Evolutionary conservation across 2,329 filamentous ascomycete species (phyloP).

Genomic region (Juglanconis juglandina): DNA sequence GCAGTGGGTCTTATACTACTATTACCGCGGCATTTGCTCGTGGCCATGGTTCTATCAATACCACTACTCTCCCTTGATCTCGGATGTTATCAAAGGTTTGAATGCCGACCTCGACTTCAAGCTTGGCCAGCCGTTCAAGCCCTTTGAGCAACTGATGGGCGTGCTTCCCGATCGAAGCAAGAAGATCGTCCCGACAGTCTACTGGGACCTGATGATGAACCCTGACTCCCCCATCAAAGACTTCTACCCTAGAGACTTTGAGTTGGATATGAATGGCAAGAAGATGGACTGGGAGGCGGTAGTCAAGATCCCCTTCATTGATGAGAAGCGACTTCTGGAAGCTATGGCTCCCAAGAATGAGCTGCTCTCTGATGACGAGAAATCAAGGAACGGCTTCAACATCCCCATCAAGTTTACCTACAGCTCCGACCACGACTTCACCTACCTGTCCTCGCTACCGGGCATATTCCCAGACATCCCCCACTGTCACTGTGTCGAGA

Average conservation of each 20-base stretch:
- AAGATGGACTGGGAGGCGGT: conserved; percentile 99
- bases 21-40: conserved; percentile 93
- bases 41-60: conserved; percentile 99
- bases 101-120: conserved; percentile 86
- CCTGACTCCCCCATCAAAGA: conserved; percentile 90
- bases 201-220: conserved; percentile 90
- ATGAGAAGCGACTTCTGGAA: conserved; percentile 77
- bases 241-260: conserved; percentile 96
- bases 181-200: conserved; percentile 83
- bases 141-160: conserved; percentile 97
- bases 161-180: conserved; percentile 97
- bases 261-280: conserved; percentile 98
- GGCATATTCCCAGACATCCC: conserved; percentile 87
- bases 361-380: conserved; percentile 73
- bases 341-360: conserved; percentile 86
- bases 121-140: conserved; percentile 90
- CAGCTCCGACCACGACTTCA: conserved; percentile 70
- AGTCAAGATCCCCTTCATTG: conserved; percentile 98
- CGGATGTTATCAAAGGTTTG: conserved; percentile 84
- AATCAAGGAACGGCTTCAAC: conserved; percentile 82
- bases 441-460: conserved; percentile 81
- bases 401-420: conserved; percentile 92
- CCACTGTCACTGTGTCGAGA: conserved; percentile 87
- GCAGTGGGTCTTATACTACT: conserved; percentile 98
- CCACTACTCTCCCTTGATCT: conserved; percentile 94